Evolutionary conservation across 2,329 filamentous ascomycete genomes (phyloP).

Genomic region (Cladosporium oxysporum): DNA sequence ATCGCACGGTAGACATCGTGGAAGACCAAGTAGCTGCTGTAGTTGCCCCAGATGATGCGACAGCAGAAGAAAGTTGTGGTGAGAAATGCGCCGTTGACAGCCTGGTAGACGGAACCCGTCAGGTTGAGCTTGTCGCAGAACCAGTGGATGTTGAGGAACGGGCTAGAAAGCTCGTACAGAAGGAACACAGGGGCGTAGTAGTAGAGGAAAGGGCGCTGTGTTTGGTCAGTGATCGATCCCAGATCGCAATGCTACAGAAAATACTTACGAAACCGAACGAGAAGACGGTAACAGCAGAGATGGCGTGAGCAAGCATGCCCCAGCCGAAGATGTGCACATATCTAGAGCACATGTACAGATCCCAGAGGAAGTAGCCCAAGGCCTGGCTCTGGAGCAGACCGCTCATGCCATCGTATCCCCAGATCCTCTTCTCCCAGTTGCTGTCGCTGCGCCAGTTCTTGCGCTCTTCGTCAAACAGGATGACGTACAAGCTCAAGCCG

Average conservation of each 20-base stretch:
- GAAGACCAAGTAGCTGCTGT: slow-evolving; percentile 65
- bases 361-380: slow-evolving; percentile 82
- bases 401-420: slow-evolving; percentile 72
- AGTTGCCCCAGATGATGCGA: slow-evolving; percentile 76
- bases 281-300: slow-evolving; percentile 73
- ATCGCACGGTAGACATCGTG: slow-evolving; percentile 63
- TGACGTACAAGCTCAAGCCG: slow-evolving; percentile 70
- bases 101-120: slow-evolving; percentile 72
- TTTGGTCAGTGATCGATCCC: not conserved
- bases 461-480: slow-evolving; percentile 68
- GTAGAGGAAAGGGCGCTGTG: slow-evolving; percentile 77
- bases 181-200: slow-evolving; percentile 81
- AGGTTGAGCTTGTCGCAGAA: slow-evolving; percentile 84
- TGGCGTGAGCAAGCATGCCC: slow-evolving; percentile 76
- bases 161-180: slow-evolving; percentile 82
- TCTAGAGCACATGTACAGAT: slow-evolving; percentile 68
- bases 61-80: slow-evolving; percentile 74
- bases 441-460: slow-evolving; percentile 50
- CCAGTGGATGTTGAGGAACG: slow-evolving; percentile 88
- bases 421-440: slow-evolving; percentile 65
- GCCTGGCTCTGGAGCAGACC: slow-evolving; percentile 77
- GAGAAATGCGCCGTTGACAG: slow-evolving; percentile 75
- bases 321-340: slow-evolving; percentile 72
- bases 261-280: slow-evolving; percentile 74
- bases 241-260: not conserved